Conservation (phyloP, 345 rosid species). For the Gossypium anomalum region DNA sequence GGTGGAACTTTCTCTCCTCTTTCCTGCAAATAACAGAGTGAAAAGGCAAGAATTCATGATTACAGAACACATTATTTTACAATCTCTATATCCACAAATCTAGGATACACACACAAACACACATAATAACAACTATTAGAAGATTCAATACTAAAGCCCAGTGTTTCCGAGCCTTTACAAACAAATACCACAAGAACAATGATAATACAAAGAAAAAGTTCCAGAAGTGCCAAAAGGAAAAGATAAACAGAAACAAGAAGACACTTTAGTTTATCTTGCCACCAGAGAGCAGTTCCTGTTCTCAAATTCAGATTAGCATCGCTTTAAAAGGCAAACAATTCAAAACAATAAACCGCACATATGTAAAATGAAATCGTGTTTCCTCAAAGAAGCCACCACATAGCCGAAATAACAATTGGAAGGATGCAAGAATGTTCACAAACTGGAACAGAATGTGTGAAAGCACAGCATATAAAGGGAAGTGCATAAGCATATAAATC, state of each 20-base stretch:
- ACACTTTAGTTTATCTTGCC: neutral
- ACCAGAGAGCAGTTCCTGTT: neutral
- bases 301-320: neutral
- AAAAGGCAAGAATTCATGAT: slow-evolving; percentile 19
- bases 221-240: neutral
- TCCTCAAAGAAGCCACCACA: neutral
- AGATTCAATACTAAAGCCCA: neutral
- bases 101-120: neutral
- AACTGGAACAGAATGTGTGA: neutral
- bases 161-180: neutral
- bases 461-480: neutral
- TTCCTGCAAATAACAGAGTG: slow-evolving; percentile 54
- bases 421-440: neutral
- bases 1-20: slow-evolving; percentile 97
- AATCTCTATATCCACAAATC: slow-evolving; percentile 4
- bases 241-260: neutral
- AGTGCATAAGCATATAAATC: neutral
- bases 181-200: neutral
- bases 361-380: neutral
- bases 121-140: neutral
- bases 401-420: neutral
- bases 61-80: neutral
- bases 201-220: neutral
- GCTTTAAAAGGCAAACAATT: neutral
- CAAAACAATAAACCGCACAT: neutral